Conservation (phyloP, 495 filamentous ascomycete species). For the Aspergillus saccharolyticus region DNA sequence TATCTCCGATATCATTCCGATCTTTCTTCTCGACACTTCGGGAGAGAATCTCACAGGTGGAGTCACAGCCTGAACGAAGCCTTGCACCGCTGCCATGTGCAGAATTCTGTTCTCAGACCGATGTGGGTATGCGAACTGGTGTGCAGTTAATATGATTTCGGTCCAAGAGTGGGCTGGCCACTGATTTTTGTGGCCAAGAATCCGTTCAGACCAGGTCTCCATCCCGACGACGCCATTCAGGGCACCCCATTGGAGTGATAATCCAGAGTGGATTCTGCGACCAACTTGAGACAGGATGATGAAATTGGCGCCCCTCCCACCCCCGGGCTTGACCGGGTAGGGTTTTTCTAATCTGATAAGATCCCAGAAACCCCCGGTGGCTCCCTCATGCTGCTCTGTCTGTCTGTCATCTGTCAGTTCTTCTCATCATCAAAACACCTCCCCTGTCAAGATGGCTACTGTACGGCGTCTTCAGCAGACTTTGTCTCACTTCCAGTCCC, state of each 20-base stretch:
- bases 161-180: not conserved
- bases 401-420: not conserved
- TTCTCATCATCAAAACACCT: not conserved
- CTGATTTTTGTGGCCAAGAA: not conserved
- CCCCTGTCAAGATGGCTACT: slow-evolving; percentile 24
- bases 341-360: not conserved
- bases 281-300: not conserved
- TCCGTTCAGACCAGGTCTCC: not conserved
- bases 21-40: not conserved
- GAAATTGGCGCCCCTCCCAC: not conserved
- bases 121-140: not conserved
- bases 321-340: not conserved
- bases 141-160: not conserved
- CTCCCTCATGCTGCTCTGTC: not conserved
- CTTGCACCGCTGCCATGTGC: not conserved
- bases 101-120: not conserved
- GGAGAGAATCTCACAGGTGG: not conserved
- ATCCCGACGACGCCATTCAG: not conserved
- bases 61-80: not conserved
- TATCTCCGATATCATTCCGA: not conserved
- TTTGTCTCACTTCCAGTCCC: slow-evolving; percentile 30
- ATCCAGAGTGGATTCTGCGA: not conserved
- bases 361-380: not conserved
- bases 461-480: slow-evolving; percentile 38
- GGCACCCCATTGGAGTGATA: not conserved